These are phyloP conservation scores for Gnetum montanum DNA, from an alignment of 75 land plant species.

Conservation along the genomic window DNA sequence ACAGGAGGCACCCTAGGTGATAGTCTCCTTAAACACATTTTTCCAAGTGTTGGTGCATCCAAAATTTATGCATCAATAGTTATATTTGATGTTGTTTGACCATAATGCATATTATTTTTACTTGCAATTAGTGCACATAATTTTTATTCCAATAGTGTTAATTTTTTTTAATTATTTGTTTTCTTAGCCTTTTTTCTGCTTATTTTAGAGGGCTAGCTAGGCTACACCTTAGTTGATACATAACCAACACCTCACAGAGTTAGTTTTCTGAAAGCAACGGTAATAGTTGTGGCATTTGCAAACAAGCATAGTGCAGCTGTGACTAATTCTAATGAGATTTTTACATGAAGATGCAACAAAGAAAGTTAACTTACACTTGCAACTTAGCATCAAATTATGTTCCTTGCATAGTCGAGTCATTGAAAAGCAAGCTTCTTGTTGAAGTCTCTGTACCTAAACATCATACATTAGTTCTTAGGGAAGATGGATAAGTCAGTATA, in stretches of 20 bases:
- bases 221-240: conserved; percentile 93
- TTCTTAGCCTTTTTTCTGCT: neutral
- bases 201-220: conserved; percentile 91
- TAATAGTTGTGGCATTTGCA: conserved; percentile 87
- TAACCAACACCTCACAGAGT: conserved; percentile 93
- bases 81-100: too few relatives aligned
- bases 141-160: too few relatives aligned
- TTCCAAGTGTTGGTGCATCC: too few relatives aligned
- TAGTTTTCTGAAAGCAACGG: conserved; percentile 50
- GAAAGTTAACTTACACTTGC: conserved; percentile 94
- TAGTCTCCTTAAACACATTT: too few relatives aligned
- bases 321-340: conserved; percentile 87
- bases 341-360: conserved; percentile 94
- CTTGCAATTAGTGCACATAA: too few relatives aligned
- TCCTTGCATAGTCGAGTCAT: conserved; percentile 75
- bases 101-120: too few relatives aligned
- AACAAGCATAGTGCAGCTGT: conserved; percentile 93
- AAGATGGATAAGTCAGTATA: conserved; percentile 83
- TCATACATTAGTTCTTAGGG: conserved; percentile 78
- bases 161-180: too few relatives aligned
- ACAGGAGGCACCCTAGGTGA: too few relatives aligned
- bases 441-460: conserved; percentile 78
- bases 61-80: too few relatives aligned
- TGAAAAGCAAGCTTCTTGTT: conserved; percentile 65
- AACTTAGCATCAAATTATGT: conserved; percentile 94